Evolutionary conservation across 345 rosid genomes (phyloP).

Genomic region (Populus alba): DNA sequence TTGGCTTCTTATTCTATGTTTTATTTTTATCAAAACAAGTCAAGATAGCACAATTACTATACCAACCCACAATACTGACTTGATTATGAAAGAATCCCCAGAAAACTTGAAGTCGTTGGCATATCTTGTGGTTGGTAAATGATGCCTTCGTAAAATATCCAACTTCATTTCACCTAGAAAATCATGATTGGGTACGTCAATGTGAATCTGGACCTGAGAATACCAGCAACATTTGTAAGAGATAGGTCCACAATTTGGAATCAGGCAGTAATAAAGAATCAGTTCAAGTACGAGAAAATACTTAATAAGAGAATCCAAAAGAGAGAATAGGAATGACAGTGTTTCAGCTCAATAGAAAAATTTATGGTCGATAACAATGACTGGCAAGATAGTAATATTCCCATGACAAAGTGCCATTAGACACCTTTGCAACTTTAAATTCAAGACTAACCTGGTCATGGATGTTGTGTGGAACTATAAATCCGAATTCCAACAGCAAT

Average conservation of each 20-base stretch:
- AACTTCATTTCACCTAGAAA: slow-evolving; percentile 49
- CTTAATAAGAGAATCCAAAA: neutral
- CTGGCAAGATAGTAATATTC: neutral
- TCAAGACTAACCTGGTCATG: slow-evolving; percentile 63
- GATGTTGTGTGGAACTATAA: slow-evolving; percentile 61
- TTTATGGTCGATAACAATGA: neutral
- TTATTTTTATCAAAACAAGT: neutral
- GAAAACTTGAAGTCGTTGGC: slow-evolving; percentile 39
- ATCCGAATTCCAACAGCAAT: slow-evolving; percentile 77
- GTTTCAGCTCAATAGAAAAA: neutral
- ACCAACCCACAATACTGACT: slow-evolving; percentile 47
- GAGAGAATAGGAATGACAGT: neutral
- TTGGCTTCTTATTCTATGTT: neutral
- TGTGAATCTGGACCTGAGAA: slow-evolving; percentile 56
- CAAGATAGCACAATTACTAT: neutral
- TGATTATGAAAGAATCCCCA: slow-evolving; percentile 52
- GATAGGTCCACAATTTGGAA: neutral
- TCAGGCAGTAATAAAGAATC: neutral
- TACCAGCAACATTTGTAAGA: slow-evolving; percentile 17
- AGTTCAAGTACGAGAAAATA: neutral
- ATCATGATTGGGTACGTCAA: slow-evolving; percentile 47
- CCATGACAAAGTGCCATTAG: too few species aligned
- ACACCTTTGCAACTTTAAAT: slow-evolving; percentile 3
- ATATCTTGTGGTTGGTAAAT: slow-evolving; percentile 36
- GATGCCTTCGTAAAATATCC: slow-evolving; percentile 49